Conservation (phyloP, 1,139 yeast genomes). For the Yamadazyma spencermartinsiae region DNA sequence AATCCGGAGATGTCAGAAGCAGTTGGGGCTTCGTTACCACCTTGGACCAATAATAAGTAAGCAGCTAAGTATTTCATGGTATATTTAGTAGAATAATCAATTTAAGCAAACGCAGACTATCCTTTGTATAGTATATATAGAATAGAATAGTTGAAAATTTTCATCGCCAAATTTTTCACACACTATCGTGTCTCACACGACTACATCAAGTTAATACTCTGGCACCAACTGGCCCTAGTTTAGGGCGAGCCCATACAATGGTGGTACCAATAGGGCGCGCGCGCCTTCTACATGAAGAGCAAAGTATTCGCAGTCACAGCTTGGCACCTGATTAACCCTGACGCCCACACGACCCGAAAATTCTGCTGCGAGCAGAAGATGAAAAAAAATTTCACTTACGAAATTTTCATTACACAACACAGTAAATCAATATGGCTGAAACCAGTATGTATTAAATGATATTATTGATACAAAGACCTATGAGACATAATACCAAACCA, state of each 20-base stretch:
- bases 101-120: slow-evolving; percentile 59
- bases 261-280: too few species aligned
- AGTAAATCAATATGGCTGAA: slow-evolving; percentile 42
- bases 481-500: too few species aligned
- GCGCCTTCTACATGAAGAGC: too few species aligned
- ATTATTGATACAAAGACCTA: not conserved
- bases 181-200: too few species aligned
- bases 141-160: slow-evolving; percentile 11
- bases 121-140: slow-evolving; percentile 45
- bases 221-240: too few species aligned
- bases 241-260: too few species aligned
- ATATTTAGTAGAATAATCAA: slow-evolving; percentile 50
- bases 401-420: slow-evolving; percentile 9
- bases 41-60: slow-evolving; percentile 82
- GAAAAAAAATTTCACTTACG: slow-evolving; percentile 9
- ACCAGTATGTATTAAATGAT: slow-evolving; percentile 39
- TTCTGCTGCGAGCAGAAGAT: slow-evolving; percentile 1
- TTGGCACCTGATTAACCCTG: not conserved
- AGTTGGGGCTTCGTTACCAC: slow-evolving; percentile 80
- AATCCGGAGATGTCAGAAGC: slow-evolving; percentile 71
- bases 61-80: slow-evolving; percentile 86
- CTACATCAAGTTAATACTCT: too few species aligned
- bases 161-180: slow-evolving; percentile 3
- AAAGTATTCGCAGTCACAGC: not conserved
- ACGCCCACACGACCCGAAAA: not conserved